Percentiles rank a stretch among this genome's conserved stretches.
phyloP scores from a whole-genome alignment of 2,329 filamentous ascomycete genomes.

The Bipolaris bicolor region DNA sequence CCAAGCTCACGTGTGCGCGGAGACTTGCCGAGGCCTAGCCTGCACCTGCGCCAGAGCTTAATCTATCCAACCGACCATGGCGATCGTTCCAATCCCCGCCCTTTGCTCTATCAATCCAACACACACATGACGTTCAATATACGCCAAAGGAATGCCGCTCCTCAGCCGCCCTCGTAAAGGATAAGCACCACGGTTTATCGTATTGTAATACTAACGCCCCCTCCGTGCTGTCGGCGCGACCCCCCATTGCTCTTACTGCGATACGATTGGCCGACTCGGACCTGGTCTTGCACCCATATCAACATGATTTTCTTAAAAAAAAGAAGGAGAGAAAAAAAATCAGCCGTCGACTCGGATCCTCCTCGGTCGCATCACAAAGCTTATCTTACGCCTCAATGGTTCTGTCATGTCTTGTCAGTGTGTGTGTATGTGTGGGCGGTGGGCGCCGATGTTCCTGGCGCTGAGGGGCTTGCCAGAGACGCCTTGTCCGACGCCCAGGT shows the following conservation, averaged over 20 bases:
- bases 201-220: neutral
- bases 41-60: constrained; percentile 7
- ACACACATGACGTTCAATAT: neutral
- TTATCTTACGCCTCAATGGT: neutral
- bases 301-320: no score
- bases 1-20: constrained; percentile 1
- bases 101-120: constrained; percentile 9
- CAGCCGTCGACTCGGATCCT: neutral
- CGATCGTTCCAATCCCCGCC: constrained; percentile 14
- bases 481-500: constrained; percentile 6
- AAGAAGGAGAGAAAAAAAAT: no score
- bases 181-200: neutral
- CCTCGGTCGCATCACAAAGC: constrained; percentile 4
- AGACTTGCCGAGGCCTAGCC: neutral
- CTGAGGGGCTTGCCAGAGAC: neutral
- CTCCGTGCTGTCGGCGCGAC: no score
- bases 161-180: constrained; percentile 1
- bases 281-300: neutral
- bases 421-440: neutral
- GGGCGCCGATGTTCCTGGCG: neutral
- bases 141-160: constrained; percentile 1
- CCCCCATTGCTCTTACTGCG: no score
- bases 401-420: neutral
- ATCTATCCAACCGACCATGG: constrained; percentile 14
- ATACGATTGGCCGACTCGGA: neutral